A percentile compares a stretch with the other conserved stretches of the same genome.
Conservation (phyloP, 2,329 filamentous ascomycete species). For the Curvularia spicifera region DNA sequence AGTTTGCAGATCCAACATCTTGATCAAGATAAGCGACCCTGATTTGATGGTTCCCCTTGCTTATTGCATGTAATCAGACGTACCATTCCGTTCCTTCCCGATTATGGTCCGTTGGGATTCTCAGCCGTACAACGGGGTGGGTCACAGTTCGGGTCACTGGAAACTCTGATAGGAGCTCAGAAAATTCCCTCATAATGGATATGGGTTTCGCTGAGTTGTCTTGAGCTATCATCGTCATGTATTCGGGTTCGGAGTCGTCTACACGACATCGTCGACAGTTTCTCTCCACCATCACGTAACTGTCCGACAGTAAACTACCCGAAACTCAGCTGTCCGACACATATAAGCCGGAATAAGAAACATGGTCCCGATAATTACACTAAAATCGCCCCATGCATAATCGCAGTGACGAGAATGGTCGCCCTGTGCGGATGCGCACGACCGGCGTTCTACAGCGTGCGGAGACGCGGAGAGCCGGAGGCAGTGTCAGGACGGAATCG, state of each 20-base stretch:
- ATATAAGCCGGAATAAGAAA: background rate
- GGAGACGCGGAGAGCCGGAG: conserved; percentile 22
- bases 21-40: conserved; percentile 1
- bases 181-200: background rate
- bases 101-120: background rate
- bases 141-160: background rate
- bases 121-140: background rate
- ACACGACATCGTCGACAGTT: background rate
- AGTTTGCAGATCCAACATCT: background rate
- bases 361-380: background rate
- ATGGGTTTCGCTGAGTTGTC: background rate
- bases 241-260: background rate
- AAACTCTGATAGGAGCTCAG: background rate
- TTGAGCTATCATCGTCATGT: background rate
- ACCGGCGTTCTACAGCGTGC: conserved; percentile 2
- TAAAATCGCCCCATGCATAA: background rate
- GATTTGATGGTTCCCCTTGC: background rate
- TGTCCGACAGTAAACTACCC: background rate
- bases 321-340: background rate
- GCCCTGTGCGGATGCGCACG: conserved; percentile 1
- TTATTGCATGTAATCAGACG: background rate
- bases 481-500: background rate
- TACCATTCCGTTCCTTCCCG: background rate
- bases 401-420: background rate
- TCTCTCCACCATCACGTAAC: background rate